Conservation (phyloP, 257 asterid species). For the Scutellaria barbata region DNA sequence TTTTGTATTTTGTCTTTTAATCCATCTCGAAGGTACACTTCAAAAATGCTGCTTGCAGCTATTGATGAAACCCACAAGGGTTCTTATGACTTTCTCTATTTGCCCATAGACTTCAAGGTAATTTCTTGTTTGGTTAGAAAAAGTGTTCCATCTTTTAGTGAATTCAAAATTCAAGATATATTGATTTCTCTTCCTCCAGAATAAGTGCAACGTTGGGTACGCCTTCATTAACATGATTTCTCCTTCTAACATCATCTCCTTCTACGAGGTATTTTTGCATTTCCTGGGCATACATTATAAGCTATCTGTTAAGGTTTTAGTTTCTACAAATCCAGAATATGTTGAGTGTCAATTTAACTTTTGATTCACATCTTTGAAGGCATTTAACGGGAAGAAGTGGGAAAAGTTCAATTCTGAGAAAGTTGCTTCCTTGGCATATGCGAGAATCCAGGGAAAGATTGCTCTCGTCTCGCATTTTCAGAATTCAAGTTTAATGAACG, state of each 20-base stretch:
- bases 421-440: constrained; percentile 94
- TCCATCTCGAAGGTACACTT: constrained; percentile 72
- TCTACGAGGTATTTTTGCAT: constrained; percentile 67
- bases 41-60: constrained; percentile 90
- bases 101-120: constrained; percentile 98
- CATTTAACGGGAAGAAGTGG: constrained; percentile 95
- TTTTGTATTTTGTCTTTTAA: constrained; percentile 26
- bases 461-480: constrained; percentile 89
- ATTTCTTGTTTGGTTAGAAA: constrained; percentile 17
- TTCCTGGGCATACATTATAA: neutral
- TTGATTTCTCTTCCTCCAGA: constrained; percentile 53
- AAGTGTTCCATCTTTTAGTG: constrained; percentile 16
- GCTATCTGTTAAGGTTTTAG: neutral
- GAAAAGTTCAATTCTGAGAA: constrained; percentile 95
- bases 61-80: constrained; percentile 93
- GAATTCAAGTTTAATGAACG: constrained; percentile 97
- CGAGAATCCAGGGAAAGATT: constrained; percentile 86
- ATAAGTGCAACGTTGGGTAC: constrained; percentile 97
- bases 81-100: constrained; percentile 87
- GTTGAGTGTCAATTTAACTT: neutral
- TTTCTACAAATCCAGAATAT: neutral
- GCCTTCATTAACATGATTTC: constrained; percentile 97
- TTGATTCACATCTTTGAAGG: constrained; percentile 44
- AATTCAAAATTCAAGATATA: neutral
- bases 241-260: constrained; percentile 75